Evolutionary conservation across 768 basidiomycete species (phyloP).

Genomic region (Suillus hirtellus): DNA sequence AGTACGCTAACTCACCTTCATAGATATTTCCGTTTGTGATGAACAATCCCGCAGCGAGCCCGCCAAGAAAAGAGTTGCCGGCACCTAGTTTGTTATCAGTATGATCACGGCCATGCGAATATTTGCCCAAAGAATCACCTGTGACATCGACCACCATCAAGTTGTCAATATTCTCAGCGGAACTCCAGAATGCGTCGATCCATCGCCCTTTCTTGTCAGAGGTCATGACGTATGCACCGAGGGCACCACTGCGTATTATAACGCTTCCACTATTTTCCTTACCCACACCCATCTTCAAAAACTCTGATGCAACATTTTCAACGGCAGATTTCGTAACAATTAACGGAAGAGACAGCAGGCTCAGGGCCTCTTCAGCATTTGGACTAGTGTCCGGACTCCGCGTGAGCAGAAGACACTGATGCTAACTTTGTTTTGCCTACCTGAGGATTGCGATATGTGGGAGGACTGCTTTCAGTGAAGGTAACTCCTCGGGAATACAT

Average conservation of each 20-base stretch:
- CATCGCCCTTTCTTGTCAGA: conserved; percentile 47
- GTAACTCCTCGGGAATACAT: conserved; percentile 78
- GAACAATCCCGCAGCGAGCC: conserved; percentile 72
- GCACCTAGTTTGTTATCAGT: conserved; percentile 54
- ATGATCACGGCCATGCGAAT: background rate
- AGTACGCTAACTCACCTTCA: conserved; percentile 50
- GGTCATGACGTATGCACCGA: conserved; percentile 69
- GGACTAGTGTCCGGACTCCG: conserved; percentile 48
- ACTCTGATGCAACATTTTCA: conserved; percentile 63
- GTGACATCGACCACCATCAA: conserved; percentile 72
- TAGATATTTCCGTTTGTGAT: conserved; percentile 58
- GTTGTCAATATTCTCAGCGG: conserved; percentile 39
- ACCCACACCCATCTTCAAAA: conserved; percentile 64
- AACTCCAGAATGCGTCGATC: conserved; percentile 75
- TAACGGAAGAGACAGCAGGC: conserved; percentile 57
- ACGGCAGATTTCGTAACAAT: conserved; percentile 47
- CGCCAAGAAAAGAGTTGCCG: conserved; percentile 89
- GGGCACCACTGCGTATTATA: conserved; percentile 70
- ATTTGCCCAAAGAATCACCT: conserved; percentile 36
- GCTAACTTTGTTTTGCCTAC: conserved; percentile 34
- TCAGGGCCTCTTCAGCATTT: conserved; percentile 82
- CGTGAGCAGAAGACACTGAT: background rate
- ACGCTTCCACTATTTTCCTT: conserved; percentile 52
- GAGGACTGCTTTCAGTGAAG: conserved; percentile 61
- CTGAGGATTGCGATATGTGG: conserved; percentile 67